Conservation (phyloP, 805 yeast genomes). For the Jamesozyma hellenica region DNA sequence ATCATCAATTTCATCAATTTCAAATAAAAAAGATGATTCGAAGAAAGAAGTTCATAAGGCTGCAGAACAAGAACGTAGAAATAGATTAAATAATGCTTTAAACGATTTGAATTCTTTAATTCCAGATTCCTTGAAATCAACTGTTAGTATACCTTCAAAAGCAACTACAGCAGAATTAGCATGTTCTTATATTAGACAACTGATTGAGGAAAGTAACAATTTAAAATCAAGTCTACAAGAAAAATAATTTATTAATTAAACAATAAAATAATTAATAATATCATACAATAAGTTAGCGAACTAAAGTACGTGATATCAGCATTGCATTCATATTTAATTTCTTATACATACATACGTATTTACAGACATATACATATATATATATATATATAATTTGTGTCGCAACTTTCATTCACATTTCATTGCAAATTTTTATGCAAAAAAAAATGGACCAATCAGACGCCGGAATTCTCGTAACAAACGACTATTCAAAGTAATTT, state of each 20-base stretch:
- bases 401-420: neutral
- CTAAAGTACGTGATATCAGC: too few species aligned
- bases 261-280: too few species aligned
- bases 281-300: too few species aligned
- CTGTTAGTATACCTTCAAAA: conserved; percentile 64
- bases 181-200: conserved; percentile 48
- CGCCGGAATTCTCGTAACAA: neutral
- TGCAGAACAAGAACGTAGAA: conserved; percentile 94
- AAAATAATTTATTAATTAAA: too few species aligned
- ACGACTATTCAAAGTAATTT: neutral
- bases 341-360: too few species aligned
- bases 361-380: too few species aligned
- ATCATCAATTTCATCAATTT: neutral
- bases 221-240: too few species aligned
- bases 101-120: conserved; percentile 60
- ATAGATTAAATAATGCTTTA: conserved; percentile 82
- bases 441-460: neutral
- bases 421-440: neutral
- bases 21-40: conserved; percentile 6
- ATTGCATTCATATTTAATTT: too few species aligned
- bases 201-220: conserved; percentile 2
- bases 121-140: conserved; percentile 51
- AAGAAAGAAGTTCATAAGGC: conserved; percentile 54
- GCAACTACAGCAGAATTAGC: conserved; percentile 95
- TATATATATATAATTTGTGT: too few species aligned